A percentile compares a stretch with the other conserved stretches of the same genome.
These are phyloP conservation scores for Cadophora sp. DNA, from an alignment of 2,329 filamentous ascomycete species.

Conservation along the genomic window DNA sequence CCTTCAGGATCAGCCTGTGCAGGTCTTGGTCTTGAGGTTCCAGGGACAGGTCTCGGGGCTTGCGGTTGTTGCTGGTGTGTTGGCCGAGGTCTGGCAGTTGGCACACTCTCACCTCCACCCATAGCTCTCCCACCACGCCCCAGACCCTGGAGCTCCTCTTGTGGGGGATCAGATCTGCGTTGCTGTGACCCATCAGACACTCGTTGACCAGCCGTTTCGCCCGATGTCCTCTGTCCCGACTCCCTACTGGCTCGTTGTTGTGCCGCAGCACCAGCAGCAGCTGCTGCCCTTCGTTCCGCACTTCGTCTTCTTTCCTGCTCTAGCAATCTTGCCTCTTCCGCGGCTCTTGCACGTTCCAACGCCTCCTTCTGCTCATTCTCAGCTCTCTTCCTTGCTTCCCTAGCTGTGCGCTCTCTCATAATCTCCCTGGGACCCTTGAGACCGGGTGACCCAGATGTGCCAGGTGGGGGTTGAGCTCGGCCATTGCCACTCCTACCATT, in stretches of 20 bases:
- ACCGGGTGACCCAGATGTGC: conserved; percentile 57
- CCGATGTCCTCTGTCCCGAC: conserved; percentile 31
- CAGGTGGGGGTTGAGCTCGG: conserved; percentile 54
- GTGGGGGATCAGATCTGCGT: conserved; percentile 36
- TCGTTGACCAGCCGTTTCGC: conserved; percentile 38
- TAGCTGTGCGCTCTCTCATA: conserved; percentile 89
- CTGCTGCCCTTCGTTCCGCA: conserved; percentile 66
- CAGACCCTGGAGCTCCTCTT: conserved; percentile 39
- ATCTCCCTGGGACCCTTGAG: conserved; percentile 89
- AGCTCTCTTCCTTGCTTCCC: conserved; percentile 74
- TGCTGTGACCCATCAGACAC: conserved; percentile 44
- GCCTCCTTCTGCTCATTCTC: conserved; percentile 58
- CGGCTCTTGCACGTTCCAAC: conserved; percentile 55
- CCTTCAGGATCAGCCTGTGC: conserved; percentile 25
- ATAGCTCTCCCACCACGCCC: conserved; percentile 39
- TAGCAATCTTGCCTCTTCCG: conserved; percentile 60
- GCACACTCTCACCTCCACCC: conserved; percentile 41
- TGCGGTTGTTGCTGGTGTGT: conserved; percentile 35
- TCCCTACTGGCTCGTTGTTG: conserved; percentile 37
- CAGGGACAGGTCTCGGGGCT: conserved; percentile 32
- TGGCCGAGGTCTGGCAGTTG: conserved; percentile 41
- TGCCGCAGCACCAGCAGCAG: conserved; percentile 57
- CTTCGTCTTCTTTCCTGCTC: conserved; percentile 61
- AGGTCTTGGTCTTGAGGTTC: conserved; percentile 28
- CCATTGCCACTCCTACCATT: conserved; percentile 60